phyloP scores from a whole-genome alignment of 2,329 filamentous ascomycete species.

The Pseudocercospora crystallina region DNA sequence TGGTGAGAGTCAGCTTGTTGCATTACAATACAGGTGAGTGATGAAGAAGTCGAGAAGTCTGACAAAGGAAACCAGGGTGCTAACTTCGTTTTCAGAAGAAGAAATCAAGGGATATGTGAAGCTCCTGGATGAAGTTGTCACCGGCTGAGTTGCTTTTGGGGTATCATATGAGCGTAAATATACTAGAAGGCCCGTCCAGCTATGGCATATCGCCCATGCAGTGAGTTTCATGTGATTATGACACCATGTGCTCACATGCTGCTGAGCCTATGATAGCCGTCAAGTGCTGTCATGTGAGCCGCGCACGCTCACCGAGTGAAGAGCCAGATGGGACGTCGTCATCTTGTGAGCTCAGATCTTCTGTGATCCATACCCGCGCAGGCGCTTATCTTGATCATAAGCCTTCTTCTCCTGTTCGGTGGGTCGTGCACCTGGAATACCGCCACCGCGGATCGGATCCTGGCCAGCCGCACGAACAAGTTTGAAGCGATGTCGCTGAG shows the following conservation, averaged over 20 bases:
- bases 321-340: too few species aligned
- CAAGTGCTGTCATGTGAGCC: too few species aligned
- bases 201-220: too few species aligned
- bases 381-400: conserved; percentile 25
- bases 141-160: too few species aligned
- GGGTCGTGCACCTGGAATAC: conserved; percentile 43
- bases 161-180: too few species aligned
- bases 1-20: conserved; percentile 68
- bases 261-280: too few species aligned
- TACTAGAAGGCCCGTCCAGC: too few species aligned
- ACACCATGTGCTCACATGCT: too few species aligned
- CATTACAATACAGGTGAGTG: conserved; percentile 56
- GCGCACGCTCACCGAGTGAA: too few species aligned
- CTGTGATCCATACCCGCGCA: conserved; percentile 13
- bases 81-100: conserved; percentile 62
- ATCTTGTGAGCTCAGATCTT: not conserved
- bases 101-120: conserved; percentile 57
- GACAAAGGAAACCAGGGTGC: conserved; percentile 38
- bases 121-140: conserved; percentile 51
- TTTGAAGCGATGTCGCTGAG: conserved; percentile 50
- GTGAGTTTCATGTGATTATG: too few species aligned
- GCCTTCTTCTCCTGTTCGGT: conserved; percentile 41
- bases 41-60: too few species aligned
- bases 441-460: conserved; percentile 46
- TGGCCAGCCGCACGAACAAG: conserved; percentile 47